phyloP scores from a whole-genome alignment of 352 stramenopile genomes.

The Globisporangium cylindrosporum region DNA sequence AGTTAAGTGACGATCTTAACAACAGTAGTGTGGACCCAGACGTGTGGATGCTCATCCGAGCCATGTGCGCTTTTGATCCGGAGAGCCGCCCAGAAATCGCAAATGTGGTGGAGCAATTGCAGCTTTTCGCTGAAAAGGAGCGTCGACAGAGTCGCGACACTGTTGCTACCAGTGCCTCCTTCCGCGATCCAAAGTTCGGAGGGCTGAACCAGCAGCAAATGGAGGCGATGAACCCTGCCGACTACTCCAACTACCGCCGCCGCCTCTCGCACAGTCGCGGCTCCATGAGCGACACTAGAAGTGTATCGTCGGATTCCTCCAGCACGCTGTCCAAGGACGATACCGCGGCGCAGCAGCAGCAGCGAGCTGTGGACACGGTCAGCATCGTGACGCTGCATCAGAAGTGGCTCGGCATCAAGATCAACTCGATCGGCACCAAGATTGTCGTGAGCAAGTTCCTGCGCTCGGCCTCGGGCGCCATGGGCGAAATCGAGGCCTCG shows the following conservation, averaged over 20 bases:
- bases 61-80: neutral
- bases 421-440: conserved; percentile 69
- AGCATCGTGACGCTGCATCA: conserved; percentile 52
- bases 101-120: conserved; percentile 40
- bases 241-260: conserved; percentile 19
- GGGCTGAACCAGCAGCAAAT: neutral
- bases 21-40: neutral
- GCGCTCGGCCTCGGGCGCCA: conserved; percentile 43
- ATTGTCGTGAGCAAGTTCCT: conserved; percentile 77
- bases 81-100: conserved; percentile 43
- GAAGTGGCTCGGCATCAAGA: conserved; percentile 76
- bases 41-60: neutral
- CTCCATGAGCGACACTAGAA: conserved; percentile 14
- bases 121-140: conserved; percentile 48
- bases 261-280: conserved; percentile 18
- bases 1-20: conserved; percentile 17
- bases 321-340: conserved; percentile 13
- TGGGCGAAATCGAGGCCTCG: conserved; percentile 74
- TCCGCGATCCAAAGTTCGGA: neutral
- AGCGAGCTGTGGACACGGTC: conserved; percentile 13
- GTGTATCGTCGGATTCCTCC: conserved; percentile 6
- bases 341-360: neutral
- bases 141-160: conserved; percentile 1
- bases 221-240: neutral
- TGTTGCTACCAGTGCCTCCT: neutral